Conservation (phyloP, 192 early-diverging fungal genomes). For the Backusella macrospora region DNA sequence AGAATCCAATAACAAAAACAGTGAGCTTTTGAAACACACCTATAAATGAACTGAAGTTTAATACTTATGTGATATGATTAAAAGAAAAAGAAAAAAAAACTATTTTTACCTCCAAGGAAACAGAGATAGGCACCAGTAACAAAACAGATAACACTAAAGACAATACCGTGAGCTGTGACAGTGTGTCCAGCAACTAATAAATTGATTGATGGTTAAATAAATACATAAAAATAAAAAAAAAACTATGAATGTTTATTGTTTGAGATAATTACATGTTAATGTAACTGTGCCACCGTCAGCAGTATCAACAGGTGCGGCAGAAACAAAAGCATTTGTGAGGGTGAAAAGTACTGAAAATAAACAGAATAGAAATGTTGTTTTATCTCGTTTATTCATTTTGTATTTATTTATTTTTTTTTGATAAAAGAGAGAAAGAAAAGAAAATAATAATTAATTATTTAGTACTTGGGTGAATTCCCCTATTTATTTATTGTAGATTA, state of each 20-base stretch:
- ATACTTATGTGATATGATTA: not conserved
- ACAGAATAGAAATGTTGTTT: not conserved
- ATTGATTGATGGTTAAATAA: not conserved
- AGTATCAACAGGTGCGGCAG: constrained; percentile 16
- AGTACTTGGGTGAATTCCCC: not conserved
- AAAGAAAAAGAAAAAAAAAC: too few species aligned
- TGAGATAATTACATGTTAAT: constrained; percentile 7
- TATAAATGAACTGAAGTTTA: constrained; percentile 10
- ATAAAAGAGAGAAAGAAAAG: not conserved
- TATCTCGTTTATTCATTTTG: not conserved
- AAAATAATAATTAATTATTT: not conserved
- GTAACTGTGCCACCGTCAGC: constrained; percentile 2
- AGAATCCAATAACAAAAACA: constrained; percentile 82
- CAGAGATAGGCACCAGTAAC: constrained; percentile 38
- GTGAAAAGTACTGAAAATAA: constrained; percentile 10
- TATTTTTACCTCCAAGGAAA: constrained; percentile 35
- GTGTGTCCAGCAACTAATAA: constrained; percentile 26
- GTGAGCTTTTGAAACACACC: constrained; percentile 50
- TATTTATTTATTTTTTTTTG: too few species aligned
- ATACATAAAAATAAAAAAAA: not conserved
- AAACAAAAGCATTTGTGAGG: constrained; percentile 13
- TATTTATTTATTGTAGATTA: not conserved
- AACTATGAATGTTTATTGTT: not conserved
- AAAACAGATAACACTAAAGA: constrained; percentile 34
- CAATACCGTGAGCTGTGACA: constrained; percentile 30